Evolutionary conservation across 257 asterid species (phyloP), one percentile per base, ranked within the genome.

Genomic region (Echium plantagineum): DNA sequence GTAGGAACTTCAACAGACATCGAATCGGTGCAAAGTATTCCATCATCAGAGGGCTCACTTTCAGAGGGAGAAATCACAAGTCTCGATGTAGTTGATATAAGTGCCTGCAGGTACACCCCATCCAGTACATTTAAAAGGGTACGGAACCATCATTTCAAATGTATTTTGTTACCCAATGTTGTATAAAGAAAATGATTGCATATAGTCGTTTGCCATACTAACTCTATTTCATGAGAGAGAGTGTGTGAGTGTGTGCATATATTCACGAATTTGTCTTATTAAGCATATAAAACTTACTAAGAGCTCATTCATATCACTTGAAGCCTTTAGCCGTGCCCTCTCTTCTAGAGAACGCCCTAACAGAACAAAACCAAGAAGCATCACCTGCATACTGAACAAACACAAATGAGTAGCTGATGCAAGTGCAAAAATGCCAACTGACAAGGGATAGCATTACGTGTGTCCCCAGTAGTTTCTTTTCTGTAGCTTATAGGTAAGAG

Each of bases 351-450:
- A 83, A 72, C 98, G 96, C 51, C 98, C 96, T 55, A 90, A 78
- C 57, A 90, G 82, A 53, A 87, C 94, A 76, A 90, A 90, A 70
- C 98, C 96, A 76, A 90, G 98, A 90, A 90, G 98, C 98, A 90
- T 90, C 82, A 90, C 98, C 98, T 90, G 98, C 84, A 67, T 76
- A 73, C 94, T 87, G 84, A 76, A 71, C 72, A 83, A 66, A 63
- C 57, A 57, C 64, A 63, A 72, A 71, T 77, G 81, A 82, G 80
- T 69, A 78, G 70, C 68, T 71, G 71, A 67, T 69, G 30, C 31
- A 56, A 26, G 19, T 56, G 60, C 38, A 3, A 1, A 21, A 3
- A 18, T 42, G 42, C 47, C 15, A 49, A 49, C 24, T 9, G 6
- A 9, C 47, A 16, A 35, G 12, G 46, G 46, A 35, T 35, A 3